Base-by-base conservation (phyloP, 2,329 filamentous ascomycete genomes). In the Madurella mycetomatis region DNA sequence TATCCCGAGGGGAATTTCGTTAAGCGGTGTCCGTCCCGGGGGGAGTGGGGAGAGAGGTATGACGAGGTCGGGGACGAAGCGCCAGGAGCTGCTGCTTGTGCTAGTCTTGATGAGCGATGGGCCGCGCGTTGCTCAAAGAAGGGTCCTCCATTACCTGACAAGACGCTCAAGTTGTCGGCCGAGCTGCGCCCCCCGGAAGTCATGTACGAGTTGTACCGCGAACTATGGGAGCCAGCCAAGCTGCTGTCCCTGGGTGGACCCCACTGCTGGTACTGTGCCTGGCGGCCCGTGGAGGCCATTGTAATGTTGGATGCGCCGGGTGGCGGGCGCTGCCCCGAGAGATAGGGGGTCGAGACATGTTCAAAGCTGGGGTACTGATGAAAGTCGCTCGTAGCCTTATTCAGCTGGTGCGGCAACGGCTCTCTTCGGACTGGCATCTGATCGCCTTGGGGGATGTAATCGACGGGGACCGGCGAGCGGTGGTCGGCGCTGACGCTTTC, bases 301-400 rank as follows among this genome's bases (percentile, higher is more conserved):
- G 86, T 86, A 66, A 90, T 77, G 68, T 86, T 87, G 53, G 76
- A 72, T 57, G 72, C 74, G 51, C 75, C 75, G 17, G 75, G 70
- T 58, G 80, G 82, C 39, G 82, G 83, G 59, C 85, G 78, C 54
- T 83, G 79, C 11, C 82, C 83, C 9, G 81, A 80, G 42, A 80
- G 75, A 64, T 86, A 82, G 40, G 80, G 76, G 54, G 75, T 76
- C 47, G 76, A 77, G 55, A 74, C 71, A 41, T 76, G 72, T 72
- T 87, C 85, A 68, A 88, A 84, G 49, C 81, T 81, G 41, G 91
- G 90, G 69, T 96, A 96, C 67, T 96, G 92, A 73, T 96, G 90
- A 67, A 85, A 96, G 71, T 96, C 92, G 63, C 76, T 75, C 47
- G 83, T 83, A 61, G 77, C 79, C 72, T 90, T 92, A 70, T 90